Evolutionary conservation across 2,329 filamentous ascomycete species (phyloP), one percentile per base, ranked within the genome.

Genomic region (Monilinia polystroma): DNA sequence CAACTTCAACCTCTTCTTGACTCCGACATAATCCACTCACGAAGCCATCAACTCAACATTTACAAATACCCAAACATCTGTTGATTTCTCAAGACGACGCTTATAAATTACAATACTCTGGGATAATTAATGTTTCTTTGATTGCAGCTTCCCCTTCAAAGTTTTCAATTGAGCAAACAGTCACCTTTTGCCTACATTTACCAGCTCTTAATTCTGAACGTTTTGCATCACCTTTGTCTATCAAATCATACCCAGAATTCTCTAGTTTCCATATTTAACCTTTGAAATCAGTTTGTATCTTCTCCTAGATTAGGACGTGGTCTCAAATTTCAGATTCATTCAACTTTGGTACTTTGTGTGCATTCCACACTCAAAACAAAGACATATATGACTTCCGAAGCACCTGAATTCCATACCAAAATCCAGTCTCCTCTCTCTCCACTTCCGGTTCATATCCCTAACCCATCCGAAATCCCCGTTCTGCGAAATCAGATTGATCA

Each of bases 401-500:
- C 83, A 75, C 79, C 79, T 73, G 84, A 88, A 77, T 85, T 87
- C 76, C 85, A 84, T 76, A 86, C 86, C 79, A 84, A 87, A 77
- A 84, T 84, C 71, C 79, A 89, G 75, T 89, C 87, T 75, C 89
- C 89, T 70, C 85, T 89, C 75, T 90, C 87, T 76, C 89, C 89
- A 75, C 87, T 88, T 73, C 89, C 89, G 72, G 78, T 90, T 73
- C 87, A 90, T 78, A 81, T 88, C 71, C 84, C 88, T 71, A 85
- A 88, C 77, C 87, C 88, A 64, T 83, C 86, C 72, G 89, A 86
- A 72, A 90, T 91, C 68, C 87, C 88, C 67, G 84, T 91, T 65
- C 81, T 91, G 74, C 84, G 87, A 75, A 87, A 88, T 76, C 87
- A 90, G 79, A 91, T 87, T 84, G 88, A 91, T 78, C 86, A 87